Conservation (phyloP, 2,329 filamentous ascomycete genomes). For the Clarireedia homoeocarpa region DNA sequence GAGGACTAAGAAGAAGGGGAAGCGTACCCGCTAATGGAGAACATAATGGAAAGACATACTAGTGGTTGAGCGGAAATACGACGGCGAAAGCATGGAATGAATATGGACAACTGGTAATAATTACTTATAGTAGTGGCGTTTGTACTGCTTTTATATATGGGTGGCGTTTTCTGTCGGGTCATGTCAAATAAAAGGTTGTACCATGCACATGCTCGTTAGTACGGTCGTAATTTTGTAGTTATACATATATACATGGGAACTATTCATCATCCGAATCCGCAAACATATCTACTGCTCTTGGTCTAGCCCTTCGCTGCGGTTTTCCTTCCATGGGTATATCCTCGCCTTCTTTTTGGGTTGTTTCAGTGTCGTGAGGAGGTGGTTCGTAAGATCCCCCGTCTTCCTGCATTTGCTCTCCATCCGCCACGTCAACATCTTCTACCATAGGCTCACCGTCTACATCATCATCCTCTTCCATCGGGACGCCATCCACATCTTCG, state of each 20-base stretch:
- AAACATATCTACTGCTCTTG: slow-evolving; percentile 82
- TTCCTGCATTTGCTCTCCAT: slow-evolving; percentile 30
- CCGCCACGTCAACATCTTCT: slow-evolving; percentile 30
- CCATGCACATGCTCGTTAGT: not conserved
- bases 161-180: no score
- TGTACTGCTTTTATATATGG: no score
- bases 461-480: slow-evolving; percentile 42
- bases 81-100: no score
- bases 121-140: no score
- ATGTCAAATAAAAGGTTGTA: no score
- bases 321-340: slow-evolving; percentile 8
- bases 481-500: slow-evolving; percentile 45
- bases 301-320: slow-evolving; percentile 30
- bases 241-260: not conserved
- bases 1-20: slow-evolving; percentile 27
- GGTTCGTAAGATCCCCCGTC: not conserved
- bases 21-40: slow-evolving; percentile 26
- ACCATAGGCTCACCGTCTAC: slow-evolving; percentile 35
- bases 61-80: slow-evolving; percentile 12
- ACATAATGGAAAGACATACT: slow-evolving; percentile 22
- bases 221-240: not conserved
- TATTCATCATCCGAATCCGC: slow-evolving; percentile 57
- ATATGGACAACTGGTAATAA: no score
- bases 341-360: not conserved
- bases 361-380: not conserved